Evolutionary conservation across 805 yeast species (phyloP), one percentile per base, ranked within the genome.

Genomic region (Candida suzukii): DNA sequence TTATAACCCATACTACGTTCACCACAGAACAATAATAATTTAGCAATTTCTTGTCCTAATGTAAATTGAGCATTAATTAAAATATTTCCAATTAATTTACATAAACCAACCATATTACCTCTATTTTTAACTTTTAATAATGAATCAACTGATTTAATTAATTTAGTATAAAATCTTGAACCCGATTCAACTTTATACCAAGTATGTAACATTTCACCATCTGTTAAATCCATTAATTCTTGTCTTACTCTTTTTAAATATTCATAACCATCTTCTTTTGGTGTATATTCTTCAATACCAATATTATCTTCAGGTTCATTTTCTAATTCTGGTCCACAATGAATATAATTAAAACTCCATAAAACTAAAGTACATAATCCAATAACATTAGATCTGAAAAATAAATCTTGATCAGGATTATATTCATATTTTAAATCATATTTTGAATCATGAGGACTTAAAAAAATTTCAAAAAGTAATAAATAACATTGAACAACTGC

Each of bases 401-500:
- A 62, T 4, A 76, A 71, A 51, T 79, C 83, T 3, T 67, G 55
- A 44, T 74, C 74, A 0, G 78, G 73, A 37, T 71, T 67, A 55
- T 76, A 77, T 17, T 61, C 60, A 38, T 67, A 71, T 30, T 65
- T 64, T 35, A 63, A 62, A 32, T 71, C 73, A 33, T 59, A 64
- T 20, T 49, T 46, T 13, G 66, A 56, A 46, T 72, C 78, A 48
- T 68, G 71, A n/a, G 77, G 80, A 11, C 69, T 64, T 35, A 81
- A 54, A 46, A 77, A 73, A 74, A 76, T 74, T 52, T 82, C 87
- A 61, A 74, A 76, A 22, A 83, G 51, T 42, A 79, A 67, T 47
- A 78, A 62, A 46, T 77, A 77, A 18, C 84, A 80, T 53, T 83
- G 84, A 31, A 80, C 64, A 9, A 75, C 74, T 21, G 79, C 66